Evolutionary conservation across 2,329 filamentous ascomycete species (phyloP).

Genomic region (Fusarium tupiense): DNA sequence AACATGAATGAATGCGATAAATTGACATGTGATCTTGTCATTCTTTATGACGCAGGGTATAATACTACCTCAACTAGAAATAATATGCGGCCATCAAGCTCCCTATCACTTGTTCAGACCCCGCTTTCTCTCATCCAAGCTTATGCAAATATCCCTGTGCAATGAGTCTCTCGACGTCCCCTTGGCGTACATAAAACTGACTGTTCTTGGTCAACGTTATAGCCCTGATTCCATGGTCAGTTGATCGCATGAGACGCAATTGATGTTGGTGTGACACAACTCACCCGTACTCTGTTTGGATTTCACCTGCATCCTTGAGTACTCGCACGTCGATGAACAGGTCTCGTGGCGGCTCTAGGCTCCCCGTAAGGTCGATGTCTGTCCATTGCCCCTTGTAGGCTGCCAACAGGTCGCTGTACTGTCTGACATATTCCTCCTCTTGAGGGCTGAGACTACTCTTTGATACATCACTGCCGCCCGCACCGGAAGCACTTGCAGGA

Average conservation of each 20-base stretch:
- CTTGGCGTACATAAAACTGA: slow-evolving; percentile 95
- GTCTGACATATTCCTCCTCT: slow-evolving; percentile 94
- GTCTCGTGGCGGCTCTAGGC: slow-evolving; percentile 91
- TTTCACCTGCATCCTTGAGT: slow-evolving; percentile 95
- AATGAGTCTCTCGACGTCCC: slow-evolving; percentile 94
- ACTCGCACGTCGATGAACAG: slow-evolving; percentile 97
- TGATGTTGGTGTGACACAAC: slow-evolving; percentile 46
- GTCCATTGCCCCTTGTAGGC: slow-evolving; percentile 99
- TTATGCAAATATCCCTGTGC: slow-evolving; percentile 95
- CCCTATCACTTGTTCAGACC: neutral
- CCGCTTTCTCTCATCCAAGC: slow-evolving; percentile 68
- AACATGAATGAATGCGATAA: neutral
- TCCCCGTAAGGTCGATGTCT: slow-evolving; percentile 94
- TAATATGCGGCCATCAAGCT: neutral
- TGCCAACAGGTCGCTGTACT: slow-evolving; percentile 91
- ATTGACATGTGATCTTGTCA: slow-evolving; percentile 14
- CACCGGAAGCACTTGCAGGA: slow-evolving; percentile 43
- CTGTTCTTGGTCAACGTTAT: slow-evolving; percentile 98
- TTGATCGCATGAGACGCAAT: neutral
- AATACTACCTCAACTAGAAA: slow-evolving; percentile 8
- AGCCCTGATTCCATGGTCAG: slow-evolving; percentile 65
- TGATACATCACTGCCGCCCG: slow-evolving; percentile 52
- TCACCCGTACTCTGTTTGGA: slow-evolving; percentile 98
- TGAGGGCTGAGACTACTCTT: slow-evolving; percentile 90
- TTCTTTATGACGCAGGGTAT: slow-evolving; percentile 24